Evolutionary conservation across 805 yeast genomes (phyloP).

Genomic region (Candida suzukii): DNA sequence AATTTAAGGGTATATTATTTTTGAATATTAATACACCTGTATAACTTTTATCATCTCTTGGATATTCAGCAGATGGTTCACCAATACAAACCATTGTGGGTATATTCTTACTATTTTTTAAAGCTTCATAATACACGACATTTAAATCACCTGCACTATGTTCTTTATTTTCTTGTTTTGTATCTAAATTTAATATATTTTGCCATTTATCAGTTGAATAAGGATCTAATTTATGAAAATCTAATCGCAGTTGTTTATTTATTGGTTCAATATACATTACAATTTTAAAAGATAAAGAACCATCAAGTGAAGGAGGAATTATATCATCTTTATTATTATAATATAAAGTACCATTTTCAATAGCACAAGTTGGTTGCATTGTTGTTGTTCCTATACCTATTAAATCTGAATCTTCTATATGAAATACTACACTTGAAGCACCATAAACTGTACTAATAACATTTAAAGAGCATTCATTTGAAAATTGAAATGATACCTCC

Average conservation of each 20-base stretch:
- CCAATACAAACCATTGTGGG: not conserved
- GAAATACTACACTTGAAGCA: constrained; percentile 7
- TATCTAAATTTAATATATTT: not conserved
- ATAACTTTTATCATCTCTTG: not conserved
- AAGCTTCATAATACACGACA: not conserved
- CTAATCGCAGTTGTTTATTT: not conserved
- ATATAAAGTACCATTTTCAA: constrained; percentile 6
- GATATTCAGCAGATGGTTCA: not conserved
- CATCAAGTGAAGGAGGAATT: not conserved
- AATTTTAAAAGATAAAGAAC: not conserved
- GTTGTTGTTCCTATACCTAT: constrained; percentile 9
- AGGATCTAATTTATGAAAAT: not conserved
- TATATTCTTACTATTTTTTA: not conserved
- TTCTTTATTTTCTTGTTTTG: not conserved
- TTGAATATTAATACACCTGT: not conserved
- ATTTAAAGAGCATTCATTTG: constrained; percentile 8
- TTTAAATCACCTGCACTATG: not conserved
- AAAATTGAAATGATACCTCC: constrained; percentile 5
- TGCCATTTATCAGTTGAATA: not conserved
- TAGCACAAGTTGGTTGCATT: constrained; percentile 4
- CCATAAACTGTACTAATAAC: constrained; percentile 8
- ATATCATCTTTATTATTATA: constrained; percentile 11
- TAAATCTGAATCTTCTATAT: constrained; percentile 8
- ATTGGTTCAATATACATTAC: not conserved
- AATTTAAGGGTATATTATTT: not conserved